phyloP scores from a whole-genome alignment of 129 eudicot genomes.

The Ambrosia trifida region DNA sequence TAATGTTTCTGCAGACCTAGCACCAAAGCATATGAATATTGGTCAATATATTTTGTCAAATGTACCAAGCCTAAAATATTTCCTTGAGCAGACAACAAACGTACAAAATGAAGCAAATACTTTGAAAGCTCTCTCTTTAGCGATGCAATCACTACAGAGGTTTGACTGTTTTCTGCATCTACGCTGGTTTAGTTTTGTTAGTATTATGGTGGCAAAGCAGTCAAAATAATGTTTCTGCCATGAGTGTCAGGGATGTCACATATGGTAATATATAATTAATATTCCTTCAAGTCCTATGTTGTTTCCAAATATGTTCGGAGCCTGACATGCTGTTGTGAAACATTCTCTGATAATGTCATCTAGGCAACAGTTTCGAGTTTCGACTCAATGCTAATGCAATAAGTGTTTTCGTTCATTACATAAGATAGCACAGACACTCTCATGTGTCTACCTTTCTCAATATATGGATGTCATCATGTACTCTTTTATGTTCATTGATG shows the following conservation, averaged over 20 bases:
- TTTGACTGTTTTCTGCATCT: slow-evolving; percentile 19
- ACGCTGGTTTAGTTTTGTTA: background rate
- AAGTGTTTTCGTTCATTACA: background rate
- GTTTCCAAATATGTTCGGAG: no score
- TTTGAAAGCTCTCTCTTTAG: slow-evolving; percentile 71
- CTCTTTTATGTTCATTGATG: background rate
- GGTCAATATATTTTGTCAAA: slow-evolving; percentile 74
- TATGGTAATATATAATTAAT: no score
- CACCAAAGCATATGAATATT: slow-evolving; percentile 62
- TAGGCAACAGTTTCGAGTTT: no score
- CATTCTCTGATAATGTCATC: no score
- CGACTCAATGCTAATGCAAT: no score
- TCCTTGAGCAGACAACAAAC: slow-evolving; percentile 51
- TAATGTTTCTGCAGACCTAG: slow-evolving; percentile 59
- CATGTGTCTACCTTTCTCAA: background rate
- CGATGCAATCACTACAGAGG: slow-evolving; percentile 73
- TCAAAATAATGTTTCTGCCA: no score
- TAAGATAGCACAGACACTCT: background rate
- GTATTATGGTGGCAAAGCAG: background rate
- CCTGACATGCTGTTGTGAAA: no score
- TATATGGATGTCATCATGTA: background rate
- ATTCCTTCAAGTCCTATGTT: no score
- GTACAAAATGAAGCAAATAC: slow-evolving; percentile 57
- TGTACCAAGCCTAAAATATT: slow-evolving; percentile 66
- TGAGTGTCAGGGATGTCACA: no score